Evolutionary conservation across 1,284 basidiomycete species (phyloP).

Genomic region (Rhodotorula sp.): DNA sequence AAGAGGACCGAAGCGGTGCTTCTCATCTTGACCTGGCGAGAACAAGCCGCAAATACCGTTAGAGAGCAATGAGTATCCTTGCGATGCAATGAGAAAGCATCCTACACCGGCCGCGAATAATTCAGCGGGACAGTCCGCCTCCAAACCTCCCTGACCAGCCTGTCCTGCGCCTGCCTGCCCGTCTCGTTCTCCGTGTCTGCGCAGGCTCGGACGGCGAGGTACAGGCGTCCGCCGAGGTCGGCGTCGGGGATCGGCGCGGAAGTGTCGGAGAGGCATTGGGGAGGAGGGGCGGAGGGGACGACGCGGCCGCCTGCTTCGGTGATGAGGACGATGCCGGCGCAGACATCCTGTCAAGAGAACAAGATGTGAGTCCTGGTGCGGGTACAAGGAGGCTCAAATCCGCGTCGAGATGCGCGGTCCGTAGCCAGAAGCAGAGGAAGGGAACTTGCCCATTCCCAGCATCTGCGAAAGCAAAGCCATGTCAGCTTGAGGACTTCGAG

Average conservation of each 20-base stretch:
- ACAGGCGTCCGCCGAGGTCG: slow-evolving; percentile 44
- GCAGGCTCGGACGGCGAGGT: slow-evolving; percentile 45
- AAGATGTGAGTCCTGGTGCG: not conserved
- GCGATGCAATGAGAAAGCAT: no score
- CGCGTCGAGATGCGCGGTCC: not conserved
- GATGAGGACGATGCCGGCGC: slow-evolving; percentile 45
- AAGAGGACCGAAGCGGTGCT: no score
- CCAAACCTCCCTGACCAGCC: slow-evolving; percentile 44
- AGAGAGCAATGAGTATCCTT: no score
- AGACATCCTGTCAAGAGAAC: slow-evolving; percentile 38
- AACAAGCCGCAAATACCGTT: no score
- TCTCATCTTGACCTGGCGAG: no score
- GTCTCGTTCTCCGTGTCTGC: slow-evolving; percentile 38
- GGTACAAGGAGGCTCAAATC: not conserved
- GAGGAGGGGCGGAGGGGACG: slow-evolving; percentile 43
- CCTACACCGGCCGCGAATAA: slow-evolving; percentile 40
- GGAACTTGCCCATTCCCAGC: slow-evolving; percentile 45
- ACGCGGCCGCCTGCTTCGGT: slow-evolving; percentile 45
- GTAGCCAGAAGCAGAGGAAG: not conserved
- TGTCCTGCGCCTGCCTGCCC: slow-evolving; percentile 40
- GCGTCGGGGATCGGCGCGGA: slow-evolving; percentile 34
- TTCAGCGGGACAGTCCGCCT: slow-evolving; percentile 40
- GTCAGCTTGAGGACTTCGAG: not conserved
- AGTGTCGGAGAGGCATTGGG: slow-evolving; percentile 10
- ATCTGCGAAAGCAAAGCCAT: not conserved